Evolutionary conservation across 768 basidiomycete species (phyloP).

Genomic region (Leccinum rimulosum): DNA sequence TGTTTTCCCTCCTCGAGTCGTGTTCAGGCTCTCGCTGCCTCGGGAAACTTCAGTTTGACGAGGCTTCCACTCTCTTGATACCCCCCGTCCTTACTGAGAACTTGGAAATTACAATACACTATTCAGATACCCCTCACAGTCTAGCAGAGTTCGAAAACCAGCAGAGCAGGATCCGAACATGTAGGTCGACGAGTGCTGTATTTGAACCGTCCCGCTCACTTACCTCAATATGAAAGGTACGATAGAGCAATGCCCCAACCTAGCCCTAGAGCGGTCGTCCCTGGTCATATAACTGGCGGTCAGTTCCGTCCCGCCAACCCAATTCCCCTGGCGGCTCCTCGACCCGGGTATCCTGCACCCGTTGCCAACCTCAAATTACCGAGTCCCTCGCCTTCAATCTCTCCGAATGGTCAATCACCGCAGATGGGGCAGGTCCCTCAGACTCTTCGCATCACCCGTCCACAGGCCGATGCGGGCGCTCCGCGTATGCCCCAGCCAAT

Average conservation of each 20-base stretch:
- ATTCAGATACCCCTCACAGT: constrained; percentile 33
- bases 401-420: constrained; percentile 28
- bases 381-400: constrained; percentile 43
- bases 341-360: constrained; percentile 72
- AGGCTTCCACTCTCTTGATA: constrained; percentile 33
- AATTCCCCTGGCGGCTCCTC: constrained; percentile 61
- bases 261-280: constrained; percentile 52
- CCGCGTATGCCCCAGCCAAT: constrained; percentile 33
- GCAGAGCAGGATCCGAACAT: constrained; percentile 53
- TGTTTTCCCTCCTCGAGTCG: constrained; percentile 8
- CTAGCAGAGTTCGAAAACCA: constrained; percentile 38
- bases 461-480: constrained; percentile 14
- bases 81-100: constrained; percentile 5
- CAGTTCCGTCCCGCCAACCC: constrained; percentile 29
- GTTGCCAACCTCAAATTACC: constrained; percentile 62
- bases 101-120: constrained; percentile 3
- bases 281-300: constrained; percentile 43
- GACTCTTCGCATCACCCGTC: constrained; percentile 20
- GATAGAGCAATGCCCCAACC: constrained; percentile 54
- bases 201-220: constrained; percentile 5
- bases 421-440: constrained; percentile 33
- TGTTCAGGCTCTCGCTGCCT: constrained; percentile 23
- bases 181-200: constrained; percentile 41
- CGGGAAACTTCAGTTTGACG: constrained; percentile 15
- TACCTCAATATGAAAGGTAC: constrained; percentile 44